Percentiles rank a stretch among this genome's conserved stretches.
Evolutionary conservation across 2,329 filamentous ascomycete species (phyloP).

Genomic region (Xenoacremonium recifei): DNA sequence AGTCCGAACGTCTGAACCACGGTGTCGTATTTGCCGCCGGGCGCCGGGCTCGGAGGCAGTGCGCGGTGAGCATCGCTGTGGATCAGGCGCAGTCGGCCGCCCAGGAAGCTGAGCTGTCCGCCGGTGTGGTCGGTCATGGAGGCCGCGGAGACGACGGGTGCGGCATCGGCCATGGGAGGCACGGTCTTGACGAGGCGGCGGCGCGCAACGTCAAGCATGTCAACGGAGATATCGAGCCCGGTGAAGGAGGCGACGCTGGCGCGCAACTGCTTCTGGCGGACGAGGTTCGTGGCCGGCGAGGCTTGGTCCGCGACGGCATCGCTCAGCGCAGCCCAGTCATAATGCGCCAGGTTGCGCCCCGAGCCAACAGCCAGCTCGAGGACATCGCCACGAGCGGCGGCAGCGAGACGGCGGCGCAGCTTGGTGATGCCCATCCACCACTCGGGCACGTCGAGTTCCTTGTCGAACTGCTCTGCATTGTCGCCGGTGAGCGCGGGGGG

Average conservation of each 20-base stretch:
- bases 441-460: conserved; percentile 56
- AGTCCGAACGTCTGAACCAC: conserved; percentile 64
- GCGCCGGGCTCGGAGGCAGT: conserved; percentile 38
- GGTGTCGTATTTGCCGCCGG: conserved; percentile 54
- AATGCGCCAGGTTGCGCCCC: conserved; percentile 59
- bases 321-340: conserved; percentile 51
- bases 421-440: conserved; percentile 53
- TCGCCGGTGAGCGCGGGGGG: conserved; percentile 45
- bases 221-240: conserved; percentile 58
- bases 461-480: conserved; percentile 56
- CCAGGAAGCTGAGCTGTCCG: conserved; percentile 39
- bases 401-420: conserved; percentile 49
- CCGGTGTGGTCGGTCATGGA: conserved; percentile 33
- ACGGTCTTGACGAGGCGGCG: conserved; percentile 48
- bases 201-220: conserved; percentile 60
- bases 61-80: conserved; percentile 46
- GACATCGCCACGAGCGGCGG: conserved; percentile 52
- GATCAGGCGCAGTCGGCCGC: conserved; percentile 45
- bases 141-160: conserved; percentile 30
- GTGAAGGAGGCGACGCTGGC: conserved; percentile 57
- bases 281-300: conserved; percentile 5
- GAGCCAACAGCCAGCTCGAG: conserved; percentile 64
- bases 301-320: conserved; percentile 15
- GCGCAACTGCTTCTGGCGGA: conserved; percentile 6
- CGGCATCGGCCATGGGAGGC: conserved; percentile 33